phyloP scores from a whole-genome alignment of 306 rosid genomes.

The Lathyrus oleraceus region DNA sequence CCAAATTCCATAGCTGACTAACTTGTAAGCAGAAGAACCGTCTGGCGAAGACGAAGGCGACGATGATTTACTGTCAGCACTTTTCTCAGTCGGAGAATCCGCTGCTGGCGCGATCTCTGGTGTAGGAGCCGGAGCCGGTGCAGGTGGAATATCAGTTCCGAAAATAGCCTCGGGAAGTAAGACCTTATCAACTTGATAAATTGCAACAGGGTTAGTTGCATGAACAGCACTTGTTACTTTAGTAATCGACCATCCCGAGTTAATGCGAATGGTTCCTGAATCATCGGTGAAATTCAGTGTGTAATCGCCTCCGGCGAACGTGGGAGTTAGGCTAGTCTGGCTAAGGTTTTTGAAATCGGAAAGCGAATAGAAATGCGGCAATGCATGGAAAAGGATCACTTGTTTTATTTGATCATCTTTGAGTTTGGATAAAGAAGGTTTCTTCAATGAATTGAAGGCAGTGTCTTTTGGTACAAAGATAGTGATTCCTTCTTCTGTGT shows the following conservation, averaged over 20 bases:
- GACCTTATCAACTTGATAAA: conserved; percentile 76
- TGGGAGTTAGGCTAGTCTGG: conserved; percentile 53
- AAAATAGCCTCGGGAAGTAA: conserved; percentile 89
- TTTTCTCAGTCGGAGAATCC: conserved; percentile 54
- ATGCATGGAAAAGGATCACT: conserved; percentile 75
- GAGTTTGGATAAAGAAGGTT: conserved; percentile 68
- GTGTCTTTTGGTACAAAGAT: conserved; percentile 79
- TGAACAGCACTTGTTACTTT: conserved; percentile 83
- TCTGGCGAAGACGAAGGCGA: conserved; percentile 59
- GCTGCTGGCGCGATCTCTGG: conserved; percentile 74
- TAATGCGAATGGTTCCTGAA: conserved; percentile 60
- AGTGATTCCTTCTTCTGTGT: conserved; percentile 87
- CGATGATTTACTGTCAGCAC: conserved; percentile 46
- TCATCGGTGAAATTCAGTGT: conserved; percentile 74
- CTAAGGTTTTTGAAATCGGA: conserved; percentile 79
- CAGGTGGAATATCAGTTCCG: conserved; percentile 81
- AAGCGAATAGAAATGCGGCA: conserved; percentile 78
- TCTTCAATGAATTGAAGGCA: conserved; percentile 63
- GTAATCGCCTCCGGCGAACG: conserved; percentile 81
- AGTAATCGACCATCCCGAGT: conserved; percentile 81
- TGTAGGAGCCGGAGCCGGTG: conserved; percentile 82
- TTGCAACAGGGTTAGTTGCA: conserved; percentile 80
- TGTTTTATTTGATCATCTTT: conserved; percentile 68
- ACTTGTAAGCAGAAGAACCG: conserved; percentile 60
- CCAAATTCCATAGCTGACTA: conserved; percentile 54